phyloP scores from a whole-genome alignment of 306 rosid species.

The Neltuma alba region DNA sequence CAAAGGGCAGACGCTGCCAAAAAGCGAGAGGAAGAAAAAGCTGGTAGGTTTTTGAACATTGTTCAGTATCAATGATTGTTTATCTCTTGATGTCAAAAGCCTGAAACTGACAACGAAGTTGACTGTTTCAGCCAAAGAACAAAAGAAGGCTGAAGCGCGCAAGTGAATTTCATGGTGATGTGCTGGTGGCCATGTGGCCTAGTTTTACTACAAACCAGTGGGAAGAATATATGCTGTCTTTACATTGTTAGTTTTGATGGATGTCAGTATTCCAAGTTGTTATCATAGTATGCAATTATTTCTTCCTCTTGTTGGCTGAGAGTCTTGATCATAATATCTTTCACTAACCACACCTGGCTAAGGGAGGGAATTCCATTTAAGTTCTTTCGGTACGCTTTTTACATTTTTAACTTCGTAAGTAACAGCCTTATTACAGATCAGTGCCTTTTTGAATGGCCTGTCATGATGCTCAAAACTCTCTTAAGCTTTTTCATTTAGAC shows the following conservation, averaged over 20 bases:
- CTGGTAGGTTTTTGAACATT: conserved; percentile 43
- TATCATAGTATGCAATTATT: conserved; percentile 29
- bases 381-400: neutral
- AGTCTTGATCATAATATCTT: conserved; percentile 1
- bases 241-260: conserved; percentile 15
- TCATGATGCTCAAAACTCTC: neutral
- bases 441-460: neutral
- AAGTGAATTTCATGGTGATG: conserved; percentile 47
- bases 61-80: neutral
- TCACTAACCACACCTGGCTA: neutral
- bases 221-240: conserved; percentile 26
- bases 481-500: no score
- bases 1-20: conserved; percentile 94
- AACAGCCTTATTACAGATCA: neutral
- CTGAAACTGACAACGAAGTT: conserved; percentile 33
- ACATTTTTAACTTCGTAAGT: neutral
- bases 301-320: conserved; percentile 7
- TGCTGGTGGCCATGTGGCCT: neutral
- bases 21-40: conserved; percentile 82
- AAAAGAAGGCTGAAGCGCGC: conserved; percentile 79
- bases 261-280: conserved; percentile 28
- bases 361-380: neutral
- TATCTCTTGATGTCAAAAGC: neutral
- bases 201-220: conserved; percentile 18
- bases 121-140: conserved; percentile 71